Evolutionary conservation across 495 filamentous ascomycete species (phyloP).

Genomic region (Aspergillus sclerotiicarbonarius): DNA sequence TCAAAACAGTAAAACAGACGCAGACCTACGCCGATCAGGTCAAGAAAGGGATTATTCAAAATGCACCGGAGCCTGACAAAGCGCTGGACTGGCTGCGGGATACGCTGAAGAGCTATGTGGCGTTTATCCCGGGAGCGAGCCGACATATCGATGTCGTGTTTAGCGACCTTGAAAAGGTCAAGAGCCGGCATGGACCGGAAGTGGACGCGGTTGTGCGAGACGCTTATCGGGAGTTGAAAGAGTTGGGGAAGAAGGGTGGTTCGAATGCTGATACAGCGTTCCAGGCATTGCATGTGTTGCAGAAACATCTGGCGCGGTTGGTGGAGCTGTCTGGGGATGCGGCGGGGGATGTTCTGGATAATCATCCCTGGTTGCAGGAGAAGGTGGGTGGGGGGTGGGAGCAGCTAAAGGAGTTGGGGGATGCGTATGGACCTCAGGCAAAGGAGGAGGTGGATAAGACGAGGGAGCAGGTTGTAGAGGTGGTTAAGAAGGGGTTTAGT

Average conservation of each 20-base stretch:
- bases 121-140: slow-evolving; percentile 64
- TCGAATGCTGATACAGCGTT: slow-evolving; percentile 50
- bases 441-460: slow-evolving; percentile 67
- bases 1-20: slow-evolving; percentile 47
- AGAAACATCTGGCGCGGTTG: slow-evolving; percentile 50
- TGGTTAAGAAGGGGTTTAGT: slow-evolving; percentile 53
- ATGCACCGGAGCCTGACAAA: slow-evolving; percentile 57
- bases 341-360: slow-evolving; percentile 56
- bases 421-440: slow-evolving; percentile 63
- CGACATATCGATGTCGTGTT: slow-evolving; percentile 60
- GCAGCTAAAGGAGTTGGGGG: slow-evolving; percentile 61
- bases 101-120: slow-evolving; percentile 58
- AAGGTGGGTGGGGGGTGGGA: slow-evolving; percentile 61
- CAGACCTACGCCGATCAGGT: slow-evolving; percentile 53
- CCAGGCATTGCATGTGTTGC: slow-evolving; percentile 51
- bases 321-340: slow-evolving; percentile 55
- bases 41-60: slow-evolving; percentile 48
- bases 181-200: slow-evolving; percentile 57
- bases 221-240: slow-evolving; percentile 56
- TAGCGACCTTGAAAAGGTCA: slow-evolving; percentile 59
- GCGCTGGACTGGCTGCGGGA: slow-evolving; percentile 56
- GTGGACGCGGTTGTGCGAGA: slow-evolving; percentile 60
- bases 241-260: slow-evolving; percentile 42
- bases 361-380: slow-evolving; percentile 65
- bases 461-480: slow-evolving; percentile 56